Evolutionary conservation across 768 basidiomycete species (phyloP).

Genomic region (Russula foetens): DNA sequence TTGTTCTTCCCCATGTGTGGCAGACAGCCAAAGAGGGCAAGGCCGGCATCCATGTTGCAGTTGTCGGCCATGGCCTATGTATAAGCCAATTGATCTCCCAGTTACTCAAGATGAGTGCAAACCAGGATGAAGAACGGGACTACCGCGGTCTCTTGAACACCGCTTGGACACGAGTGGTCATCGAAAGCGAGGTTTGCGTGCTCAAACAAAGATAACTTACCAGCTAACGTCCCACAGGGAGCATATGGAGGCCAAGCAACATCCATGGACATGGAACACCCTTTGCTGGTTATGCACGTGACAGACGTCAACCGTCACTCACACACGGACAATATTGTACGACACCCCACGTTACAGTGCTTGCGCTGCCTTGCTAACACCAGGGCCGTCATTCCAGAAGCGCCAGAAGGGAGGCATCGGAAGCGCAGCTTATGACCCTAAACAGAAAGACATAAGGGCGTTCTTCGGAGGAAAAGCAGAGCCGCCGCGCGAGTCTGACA

Average conservation of each 20-base stretch:
- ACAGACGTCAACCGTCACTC: conserved; percentile 46
- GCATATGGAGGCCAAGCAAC: conserved; percentile 21
- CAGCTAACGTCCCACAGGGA: conserved; percentile 24
- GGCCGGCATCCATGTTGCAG: conserved; percentile 43
- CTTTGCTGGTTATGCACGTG: conserved; percentile 36
- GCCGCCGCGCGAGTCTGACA: conserved; percentile 17
- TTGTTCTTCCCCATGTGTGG: conserved; percentile 50
- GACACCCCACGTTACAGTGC: conserved; percentile 22
- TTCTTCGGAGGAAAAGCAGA: conserved; percentile 49
- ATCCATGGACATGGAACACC: conserved; percentile 24
- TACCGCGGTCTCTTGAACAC: conserved; percentile 57
- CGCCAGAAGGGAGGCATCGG: conserved; percentile 77
- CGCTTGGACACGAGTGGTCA: conserved; percentile 52
- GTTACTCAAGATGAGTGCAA: conserved; percentile 37
- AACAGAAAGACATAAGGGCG: conserved; percentile 64
- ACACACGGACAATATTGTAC: conserved; percentile 50
- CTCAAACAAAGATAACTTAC: background rate
- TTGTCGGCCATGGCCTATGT: conserved; percentile 72
- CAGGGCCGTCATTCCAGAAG: conserved; percentile 27
- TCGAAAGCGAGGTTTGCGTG: conserved; percentile 39
- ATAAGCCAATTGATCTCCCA: conserved; percentile 45
- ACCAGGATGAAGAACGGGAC: conserved; percentile 28
- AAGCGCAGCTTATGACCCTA: conserved; percentile 59
- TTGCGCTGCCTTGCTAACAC: background rate
- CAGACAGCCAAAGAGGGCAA: conserved; percentile 33